Evolutionary conservation across 306 rosid genomes (phyloP).

Genomic region (Lathyrus tuberosus): DNA sequence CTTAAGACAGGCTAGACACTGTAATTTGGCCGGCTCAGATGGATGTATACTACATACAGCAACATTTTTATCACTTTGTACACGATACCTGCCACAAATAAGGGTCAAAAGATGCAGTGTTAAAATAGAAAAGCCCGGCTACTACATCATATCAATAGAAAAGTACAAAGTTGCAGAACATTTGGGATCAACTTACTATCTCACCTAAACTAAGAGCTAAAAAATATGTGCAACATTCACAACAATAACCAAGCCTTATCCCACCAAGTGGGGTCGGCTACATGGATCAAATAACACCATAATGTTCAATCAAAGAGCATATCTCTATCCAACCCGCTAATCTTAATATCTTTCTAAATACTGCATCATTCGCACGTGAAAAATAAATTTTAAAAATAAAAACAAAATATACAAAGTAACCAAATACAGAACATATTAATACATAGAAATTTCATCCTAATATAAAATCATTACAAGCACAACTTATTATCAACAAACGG

Average conservation of each 20-base stretch:
- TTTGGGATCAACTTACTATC: background rate
- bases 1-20: slow-evolving; percentile 87
- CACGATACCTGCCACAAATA: slow-evolving; percentile 79
- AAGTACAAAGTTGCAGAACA: slow-evolving; percentile 14
- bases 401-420: slow-evolving; percentile 19
- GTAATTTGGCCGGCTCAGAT: slow-evolving; percentile 90
- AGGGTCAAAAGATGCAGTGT: slow-evolving; percentile 26
- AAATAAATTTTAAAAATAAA: background rate
- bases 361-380: slow-evolving; percentile 1
- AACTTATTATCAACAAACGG: slow-evolving; percentile 16
- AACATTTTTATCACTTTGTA: slow-evolving; percentile 86
- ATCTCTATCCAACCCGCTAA: no score
- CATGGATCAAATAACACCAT: no score
- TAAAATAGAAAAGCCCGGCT: background rate
- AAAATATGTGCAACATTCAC: slow-evolving; percentile 20
- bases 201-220: slow-evolving; percentile 1
- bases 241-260: no score
- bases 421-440: slow-evolving; percentile 14
- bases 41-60: slow-evolving; percentile 94
- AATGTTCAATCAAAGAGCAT: no score
- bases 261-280: no score
- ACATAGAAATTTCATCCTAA: background rate
- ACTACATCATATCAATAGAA: slow-evolving; percentile 26
- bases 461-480: slow-evolving; percentile 12
- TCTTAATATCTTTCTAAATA: no score